phyloP scores from a whole-genome alignment of 345 rosid species.

The Lepidium aucheri region DNA sequence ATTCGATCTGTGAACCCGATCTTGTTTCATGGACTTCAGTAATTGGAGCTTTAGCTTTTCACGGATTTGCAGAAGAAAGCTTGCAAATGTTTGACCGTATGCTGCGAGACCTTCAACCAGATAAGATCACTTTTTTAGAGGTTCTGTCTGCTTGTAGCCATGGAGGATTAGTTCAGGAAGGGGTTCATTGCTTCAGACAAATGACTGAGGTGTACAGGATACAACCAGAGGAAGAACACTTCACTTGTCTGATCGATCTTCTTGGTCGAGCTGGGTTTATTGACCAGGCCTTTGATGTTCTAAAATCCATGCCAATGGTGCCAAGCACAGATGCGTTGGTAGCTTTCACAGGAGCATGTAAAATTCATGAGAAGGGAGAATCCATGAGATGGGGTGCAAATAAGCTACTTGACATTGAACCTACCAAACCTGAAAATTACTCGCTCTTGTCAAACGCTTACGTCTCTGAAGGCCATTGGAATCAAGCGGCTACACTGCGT shows the following conservation, averaged over 20 bases:
- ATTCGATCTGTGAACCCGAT: conserved; percentile 36
- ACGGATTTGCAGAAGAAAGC: conserved; percentile 46
- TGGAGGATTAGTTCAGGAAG: conserved; percentile 54
- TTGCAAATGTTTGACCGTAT: conserved; percentile 35
- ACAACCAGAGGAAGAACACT: conserved; percentile 51
- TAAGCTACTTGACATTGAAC: conserved; percentile 49
- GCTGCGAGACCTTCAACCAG: conserved; percentile 47
- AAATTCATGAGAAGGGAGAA: conserved; percentile 34
- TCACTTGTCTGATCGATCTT: conserved; percentile 54
- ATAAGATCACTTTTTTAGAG: conserved; percentile 47
- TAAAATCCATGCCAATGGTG: conserved; percentile 38
- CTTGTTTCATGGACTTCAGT: conserved; percentile 62
- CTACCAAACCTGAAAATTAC: conserved; percentile 47
- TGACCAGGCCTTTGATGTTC: conserved; percentile 41
- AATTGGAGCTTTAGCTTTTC: conserved; percentile 54
- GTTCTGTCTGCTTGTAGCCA: conserved; percentile 68
- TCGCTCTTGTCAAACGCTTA: conserved; percentile 47
- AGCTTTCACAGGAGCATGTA: conserved; percentile 63
- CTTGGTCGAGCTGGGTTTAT: conserved; percentile 65
- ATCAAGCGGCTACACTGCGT: conserved; percentile 38
- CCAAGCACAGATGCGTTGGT: conserved; percentile 36
- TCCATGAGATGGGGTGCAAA: conserved; percentile 45
- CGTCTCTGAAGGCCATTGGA: conserved; percentile 60
- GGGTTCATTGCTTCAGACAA: conserved; percentile 45
- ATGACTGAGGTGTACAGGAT: conserved; percentile 42